Evolutionary conservation across 805 yeast species (phyloP).

Genomic region (Lachancea quebecensis): DNA sequence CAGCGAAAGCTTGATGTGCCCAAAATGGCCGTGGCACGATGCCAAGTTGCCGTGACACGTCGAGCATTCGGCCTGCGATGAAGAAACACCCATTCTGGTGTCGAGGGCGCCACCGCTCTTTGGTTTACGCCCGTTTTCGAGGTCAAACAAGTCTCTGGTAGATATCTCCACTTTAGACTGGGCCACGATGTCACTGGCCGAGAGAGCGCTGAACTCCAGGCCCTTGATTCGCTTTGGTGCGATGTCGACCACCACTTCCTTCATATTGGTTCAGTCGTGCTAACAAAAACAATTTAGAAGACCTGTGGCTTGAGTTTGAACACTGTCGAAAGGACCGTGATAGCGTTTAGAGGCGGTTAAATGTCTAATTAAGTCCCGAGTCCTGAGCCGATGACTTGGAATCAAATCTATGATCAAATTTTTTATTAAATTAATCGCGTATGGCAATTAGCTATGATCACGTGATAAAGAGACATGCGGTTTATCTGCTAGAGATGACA

Average conservation of each 20-base stretch:
- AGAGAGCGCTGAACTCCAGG: constrained; percentile 86
- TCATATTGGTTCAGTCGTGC: constrained; percentile 19
- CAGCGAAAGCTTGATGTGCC: constrained; percentile 84
- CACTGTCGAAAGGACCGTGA: no score
- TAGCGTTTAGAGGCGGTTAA: no score
- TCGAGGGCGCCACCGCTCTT: constrained; percentile 84
- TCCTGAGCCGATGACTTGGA: constrained; percentile 10
- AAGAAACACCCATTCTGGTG: constrained; percentile 87
- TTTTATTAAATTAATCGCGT: no score
- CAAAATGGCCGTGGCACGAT: constrained; percentile 97
- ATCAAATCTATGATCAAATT: constrained; percentile 5
- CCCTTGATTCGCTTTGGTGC: constrained; percentile 90
- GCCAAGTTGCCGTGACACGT: constrained; percentile 92
- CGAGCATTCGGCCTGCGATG: constrained; percentile 74
- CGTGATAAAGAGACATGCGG: no score
- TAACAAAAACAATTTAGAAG: not conserved
- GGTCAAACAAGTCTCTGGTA: constrained; percentile 85
- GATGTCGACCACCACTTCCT: constrained; percentile 49
- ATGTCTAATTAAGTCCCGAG: no score
- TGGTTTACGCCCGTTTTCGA: constrained; percentile 83
- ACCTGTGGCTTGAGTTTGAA: not conserved
- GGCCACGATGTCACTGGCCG: constrained; percentile 83
- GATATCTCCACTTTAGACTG: constrained; percentile 92
- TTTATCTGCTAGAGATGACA: no score
- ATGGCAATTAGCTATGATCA: no score